These are phyloP conservation scores for Brassica cretica DNA, from an alignment of 345 rosid genomes.

Conservation along the genomic window DNA sequence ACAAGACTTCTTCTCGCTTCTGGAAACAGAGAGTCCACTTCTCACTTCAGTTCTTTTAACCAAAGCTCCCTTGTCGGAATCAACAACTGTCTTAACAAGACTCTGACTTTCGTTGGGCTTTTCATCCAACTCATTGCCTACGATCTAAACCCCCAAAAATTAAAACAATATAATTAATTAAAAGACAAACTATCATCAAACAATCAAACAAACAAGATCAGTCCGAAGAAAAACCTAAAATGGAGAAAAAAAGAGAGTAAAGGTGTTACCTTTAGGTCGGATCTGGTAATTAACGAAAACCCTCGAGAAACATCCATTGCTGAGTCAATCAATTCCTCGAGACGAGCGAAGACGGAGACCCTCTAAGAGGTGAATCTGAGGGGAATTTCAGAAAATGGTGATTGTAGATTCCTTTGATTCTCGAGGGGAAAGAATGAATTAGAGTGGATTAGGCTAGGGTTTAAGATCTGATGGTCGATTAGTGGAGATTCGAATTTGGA, in stretches of 20 bases:
- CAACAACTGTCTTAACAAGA: conserved; percentile 37
- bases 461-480: conserved; percentile 19
- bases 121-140: conserved; percentile 34
- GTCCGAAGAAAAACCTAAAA: background rate
- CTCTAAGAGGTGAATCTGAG: background rate
- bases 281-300: conserved; percentile 30
- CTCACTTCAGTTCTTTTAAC: conserved; percentile 7
- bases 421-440: background rate
- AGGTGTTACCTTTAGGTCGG: conserved; percentile 44
- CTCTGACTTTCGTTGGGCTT: background rate
- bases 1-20: no score
- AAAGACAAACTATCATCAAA: background rate
- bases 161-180: background rate
- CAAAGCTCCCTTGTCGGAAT: conserved; percentile 20
- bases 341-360: conserved; percentile 13
- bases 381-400: background rate
- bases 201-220: background rate
- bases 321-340: background rate
- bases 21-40: no score
- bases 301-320: conserved; percentile 44
- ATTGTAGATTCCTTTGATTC: background rate
- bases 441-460: background rate
- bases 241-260: background rate
- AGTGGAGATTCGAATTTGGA: conserved; percentile 2
- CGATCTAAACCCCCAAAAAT: conserved; percentile 30